Evolutionary conservation across 805 yeast species (phyloP), one percentile per base, ranked within the genome.

Genomic region (Wickerhamomyces hampshirensis): DNA sequence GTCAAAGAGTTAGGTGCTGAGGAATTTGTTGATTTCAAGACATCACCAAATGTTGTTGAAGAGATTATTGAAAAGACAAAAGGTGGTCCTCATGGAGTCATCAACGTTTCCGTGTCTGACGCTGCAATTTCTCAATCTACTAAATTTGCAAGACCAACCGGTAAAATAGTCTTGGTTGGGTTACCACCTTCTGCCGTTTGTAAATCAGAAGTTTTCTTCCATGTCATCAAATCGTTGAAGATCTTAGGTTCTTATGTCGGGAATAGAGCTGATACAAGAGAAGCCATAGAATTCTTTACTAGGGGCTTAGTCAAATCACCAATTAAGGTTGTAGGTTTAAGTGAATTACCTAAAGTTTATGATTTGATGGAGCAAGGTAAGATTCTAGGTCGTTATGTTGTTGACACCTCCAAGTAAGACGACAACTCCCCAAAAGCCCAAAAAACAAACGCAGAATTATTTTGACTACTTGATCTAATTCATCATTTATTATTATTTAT

Each of bases 231-330:
- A 62, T 74, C 84, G 31, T 67, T 81, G 60, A 67, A 68, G 55
- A 79, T 85, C 56, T 74, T 69, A 56, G 94, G 93, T 47, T 83
- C 94, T 30, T 82, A 82, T 56, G 95, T 85, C 44, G 95, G 95
- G 50, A 84, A 83, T 75, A 79, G 93, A 65, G 82, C 82, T 45
- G 95, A 85, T 65, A 71, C 91, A 42, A 73, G 80, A 44, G 88
- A 80, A 62, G 87, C 87, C 32, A 56, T 80, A 39, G 85, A 80
- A 51, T 80, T 80, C 71, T 80, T 77, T 57, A 43, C 69, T 40
- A 70, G 85, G 62, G 87, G 87, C 38, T 63, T 75, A 50, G 77
- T 80, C 52, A 63, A 69, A 45, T 73, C 83, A 36, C 84, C 80
- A 43, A 75, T 75, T 53, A 71, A 73, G 62, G 51, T 75, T 46